phyloP scores from a whole-genome alignment of 768 basidiomycete genomes.

The Termitomyces sp. region DNA sequence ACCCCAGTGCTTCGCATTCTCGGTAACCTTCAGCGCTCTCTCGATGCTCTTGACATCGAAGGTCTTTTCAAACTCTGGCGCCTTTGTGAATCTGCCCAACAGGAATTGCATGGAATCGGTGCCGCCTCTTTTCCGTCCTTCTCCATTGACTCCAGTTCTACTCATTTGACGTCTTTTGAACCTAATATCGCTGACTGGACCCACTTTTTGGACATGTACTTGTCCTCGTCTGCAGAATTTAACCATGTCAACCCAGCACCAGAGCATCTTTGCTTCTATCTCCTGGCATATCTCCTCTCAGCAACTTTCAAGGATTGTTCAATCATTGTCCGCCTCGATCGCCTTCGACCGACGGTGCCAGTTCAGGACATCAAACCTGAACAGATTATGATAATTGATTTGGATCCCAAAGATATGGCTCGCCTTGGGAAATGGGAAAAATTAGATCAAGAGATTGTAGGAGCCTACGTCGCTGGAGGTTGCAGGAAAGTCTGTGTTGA shows the following conservation, averaged over 20 bases:
- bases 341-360: slow-evolving; percentile 17
- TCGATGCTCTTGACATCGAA: slow-evolving; percentile 85
- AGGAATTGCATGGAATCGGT: slow-evolving; percentile 5
- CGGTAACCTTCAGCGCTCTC: slow-evolving; percentile 58
- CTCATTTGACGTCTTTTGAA: slow-evolving; percentile 29
- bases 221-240: slow-evolving; percentile 24
- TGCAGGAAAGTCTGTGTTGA: slow-evolving; percentile 27
- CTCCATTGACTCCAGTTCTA: slow-evolving; percentile 26
- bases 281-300: slow-evolving; percentile 77
- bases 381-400: slow-evolving; percentile 70
- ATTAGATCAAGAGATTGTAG: slow-evolving; percentile 65
- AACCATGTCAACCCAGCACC: slow-evolving; percentile 33
- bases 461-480: slow-evolving; percentile 28
- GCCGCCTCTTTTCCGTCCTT: slow-evolving; percentile 14
- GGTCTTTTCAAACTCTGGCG: slow-evolving; percentile 53
- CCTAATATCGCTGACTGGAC: slow-evolving; percentile 62
- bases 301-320: slow-evolving; percentile 98
- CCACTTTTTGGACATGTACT: slow-evolving; percentile 53
- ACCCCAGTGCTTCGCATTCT: slow-evolving; percentile 52
- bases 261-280: slow-evolving; percentile 50
- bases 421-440: slow-evolving; percentile 66
- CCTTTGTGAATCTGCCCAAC: slow-evolving; percentile 17
- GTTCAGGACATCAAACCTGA: slow-evolving; percentile 13
- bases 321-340: slow-evolving; percentile 30
- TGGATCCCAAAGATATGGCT: slow-evolving; percentile 72